These are phyloP conservation scores for Rhexocercosporidium sp. DNA, from an alignment of 2,329 filamentous ascomycete genomes.

Conservation along the genomic window DNA sequence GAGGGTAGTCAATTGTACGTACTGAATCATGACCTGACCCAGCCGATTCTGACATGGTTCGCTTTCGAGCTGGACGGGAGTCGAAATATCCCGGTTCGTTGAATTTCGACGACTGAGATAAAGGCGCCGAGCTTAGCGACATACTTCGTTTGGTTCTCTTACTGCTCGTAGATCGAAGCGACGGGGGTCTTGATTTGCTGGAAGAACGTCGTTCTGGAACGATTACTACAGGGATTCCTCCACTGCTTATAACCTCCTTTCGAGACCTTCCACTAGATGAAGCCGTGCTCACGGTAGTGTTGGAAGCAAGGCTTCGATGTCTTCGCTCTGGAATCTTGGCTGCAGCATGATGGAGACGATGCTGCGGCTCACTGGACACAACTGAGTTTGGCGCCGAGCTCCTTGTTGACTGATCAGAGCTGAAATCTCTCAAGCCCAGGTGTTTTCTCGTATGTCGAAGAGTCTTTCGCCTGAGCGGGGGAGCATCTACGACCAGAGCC, in stretches of 20 bases:
- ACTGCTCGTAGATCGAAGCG: conserved; percentile 66
- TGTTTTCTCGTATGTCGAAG: conserved; percentile 67
- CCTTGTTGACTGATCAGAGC: conserved; percentile 37
- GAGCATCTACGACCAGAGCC: conserved; percentile 59
- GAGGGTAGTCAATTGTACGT: conserved; percentile 66
- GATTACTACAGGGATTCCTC: conserved; percentile 66
- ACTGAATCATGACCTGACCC: conserved; percentile 37
- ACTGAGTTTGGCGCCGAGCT: conserved; percentile 51
- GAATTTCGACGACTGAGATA: conserved; percentile 48
- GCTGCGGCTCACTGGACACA: conserved; percentile 35
- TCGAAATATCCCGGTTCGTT: conserved; percentile 54
- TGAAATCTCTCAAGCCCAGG: conserved; percentile 53
- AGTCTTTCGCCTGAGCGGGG: conserved; percentile 55
- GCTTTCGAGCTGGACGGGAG: conserved; percentile 38
- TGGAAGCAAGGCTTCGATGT: conserved; percentile 53
- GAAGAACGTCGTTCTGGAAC: conserved; percentile 61
- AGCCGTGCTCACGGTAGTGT: conserved; percentile 52
- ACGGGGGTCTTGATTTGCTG: conserved; percentile 56
- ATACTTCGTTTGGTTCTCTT: conserved; percentile 58
- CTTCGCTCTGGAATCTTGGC: conserved; percentile 32
- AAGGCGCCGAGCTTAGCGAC: conserved; percentile 56
- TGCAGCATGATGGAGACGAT: conserved; percentile 36
- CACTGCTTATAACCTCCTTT: conserved; percentile 63
- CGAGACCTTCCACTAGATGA: conserved; percentile 59
- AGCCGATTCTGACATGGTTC: conserved; percentile 41